Evolutionary conservation across 169 alveolate genomes (phyloP).

Genomic region (Plasmodium gonderi): DNA sequence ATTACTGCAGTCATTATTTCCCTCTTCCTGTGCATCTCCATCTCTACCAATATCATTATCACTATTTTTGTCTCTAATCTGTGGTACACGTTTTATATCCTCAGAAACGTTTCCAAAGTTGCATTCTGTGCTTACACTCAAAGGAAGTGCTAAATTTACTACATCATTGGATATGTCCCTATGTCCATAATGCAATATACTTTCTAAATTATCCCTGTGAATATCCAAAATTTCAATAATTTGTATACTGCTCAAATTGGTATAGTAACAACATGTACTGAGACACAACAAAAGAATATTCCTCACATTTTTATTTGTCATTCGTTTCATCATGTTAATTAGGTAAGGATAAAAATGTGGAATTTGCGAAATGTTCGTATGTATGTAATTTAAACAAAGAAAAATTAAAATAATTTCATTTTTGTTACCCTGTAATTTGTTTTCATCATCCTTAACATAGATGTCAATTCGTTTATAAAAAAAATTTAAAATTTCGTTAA

Average conservation of each 20-base stretch:
- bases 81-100: too few species aligned
- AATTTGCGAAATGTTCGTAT: constrained; percentile 32
- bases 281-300: constrained; percentile 46
- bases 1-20: not conserved
- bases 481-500: constrained; percentile 41
- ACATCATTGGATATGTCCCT: not conserved
- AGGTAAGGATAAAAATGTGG: constrained; percentile 33
- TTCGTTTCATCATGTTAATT: not conserved
- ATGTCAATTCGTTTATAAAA: constrained; percentile 30
- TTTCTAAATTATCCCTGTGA: constrained; percentile 1
- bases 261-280: constrained; percentile 59
- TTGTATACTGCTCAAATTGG: constrained; percentile 12
- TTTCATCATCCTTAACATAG: constrained; percentile 37
- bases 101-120: too few species aligned
- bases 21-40: not conserved
- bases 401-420: constrained; percentile 56
- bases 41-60: not conserved
- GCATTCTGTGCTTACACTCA: too few species aligned
- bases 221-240: constrained; percentile 11
- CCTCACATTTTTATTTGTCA: constrained; percentile 1
- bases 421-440: constrained; percentile 12
- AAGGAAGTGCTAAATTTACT: not conserved
- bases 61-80: not conserved
- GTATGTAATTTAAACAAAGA: constrained; percentile 70
- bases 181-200: not conserved